Evolutionary conservation across 2,329 filamentous ascomycete species (phyloP), one percentile per base, ranked within the genome.

Genomic region (Monosporascus sp.): DNA sequence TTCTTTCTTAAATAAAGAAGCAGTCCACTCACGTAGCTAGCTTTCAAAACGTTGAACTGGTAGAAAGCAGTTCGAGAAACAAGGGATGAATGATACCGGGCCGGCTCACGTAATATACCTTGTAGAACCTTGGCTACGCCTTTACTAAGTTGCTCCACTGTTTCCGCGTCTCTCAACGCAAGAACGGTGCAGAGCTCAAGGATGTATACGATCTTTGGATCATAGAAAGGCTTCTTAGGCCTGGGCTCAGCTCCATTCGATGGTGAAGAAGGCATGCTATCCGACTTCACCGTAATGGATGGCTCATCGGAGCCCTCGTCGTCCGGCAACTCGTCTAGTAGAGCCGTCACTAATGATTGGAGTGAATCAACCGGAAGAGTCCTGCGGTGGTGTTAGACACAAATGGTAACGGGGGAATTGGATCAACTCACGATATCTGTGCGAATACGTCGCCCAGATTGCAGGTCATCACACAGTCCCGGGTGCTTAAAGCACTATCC

Each of bases 391-490:
- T 37, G 60, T 54, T 65, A 63, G 54, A 22, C 50, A 17, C 14
- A 36, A 27, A 41, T 37, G 52, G 31, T 41, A 35, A 35, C 36
- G 31, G 24, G n/a, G 45, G 24, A 6, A 27, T 17, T 11, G 18
- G 6, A 17, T 22, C 5, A 49, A 75, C 83, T 78, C 75, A 90
- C 85, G 83, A 81, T 58, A 97, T 86, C 65, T 96, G 96, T 14
- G 82, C 79, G 61, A 97, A 86, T 3, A 97, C 85, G 57, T 88
- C 84, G 54, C 86, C 85, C 66, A 97, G 87, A 52, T 88, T 86
- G 68, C 94, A 99, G 45, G 90, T 88, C 61, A 89, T 93, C 43
- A 99, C 86, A 64, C 93, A 99, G 68, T 97, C 94, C 3, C 97
- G 89, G 1, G 94, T 93, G 67, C 89, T 94, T 9, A 99, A 77